phyloP scores from a whole-genome alignment of 2,329 filamentous ascomycete genomes.

The Aspergillus sergii region DNA sequence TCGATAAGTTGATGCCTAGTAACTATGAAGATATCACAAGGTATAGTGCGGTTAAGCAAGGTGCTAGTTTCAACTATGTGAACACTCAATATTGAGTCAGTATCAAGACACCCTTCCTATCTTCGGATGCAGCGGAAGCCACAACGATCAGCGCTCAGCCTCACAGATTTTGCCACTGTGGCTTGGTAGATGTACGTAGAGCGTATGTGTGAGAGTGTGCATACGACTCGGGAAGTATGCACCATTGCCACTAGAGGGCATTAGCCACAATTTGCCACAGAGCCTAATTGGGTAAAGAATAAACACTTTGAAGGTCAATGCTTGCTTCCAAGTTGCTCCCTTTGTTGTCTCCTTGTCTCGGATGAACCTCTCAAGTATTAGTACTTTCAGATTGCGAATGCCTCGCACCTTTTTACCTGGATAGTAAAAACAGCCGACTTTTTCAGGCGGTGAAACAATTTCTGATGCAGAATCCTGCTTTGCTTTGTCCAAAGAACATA shows the following conservation, averaged over 20 bases:
- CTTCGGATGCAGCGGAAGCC: not conserved
- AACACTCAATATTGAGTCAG: not conserved
- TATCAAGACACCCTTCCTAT: not conserved
- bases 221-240: not conserved
- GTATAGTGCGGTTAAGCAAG: not conserved
- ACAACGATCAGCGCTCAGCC: conserved; percentile 1
- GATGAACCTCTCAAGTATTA: not conserved
- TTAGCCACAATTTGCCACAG: conserved; percentile 4
- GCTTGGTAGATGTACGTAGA: not conserved
- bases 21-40: not conserved
- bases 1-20: not conserved
- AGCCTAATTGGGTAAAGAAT: not conserved
- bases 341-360: not conserved
- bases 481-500: not conserved
- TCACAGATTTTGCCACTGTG: conserved; percentile 1
- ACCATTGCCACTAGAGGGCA: not conserved
- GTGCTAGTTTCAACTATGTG: not conserved
- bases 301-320: not conserved
- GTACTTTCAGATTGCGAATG: not conserved
- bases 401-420: not conserved
- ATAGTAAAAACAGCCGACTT: not conserved
- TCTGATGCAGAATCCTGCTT: not conserved
- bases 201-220: not conserved
- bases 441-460: not conserved
- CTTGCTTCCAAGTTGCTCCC: not conserved